Evolutionary conservation across 2,329 filamentous ascomycete species (phyloP).

Genomic region (Albophoma yamanashiensis): DNA sequence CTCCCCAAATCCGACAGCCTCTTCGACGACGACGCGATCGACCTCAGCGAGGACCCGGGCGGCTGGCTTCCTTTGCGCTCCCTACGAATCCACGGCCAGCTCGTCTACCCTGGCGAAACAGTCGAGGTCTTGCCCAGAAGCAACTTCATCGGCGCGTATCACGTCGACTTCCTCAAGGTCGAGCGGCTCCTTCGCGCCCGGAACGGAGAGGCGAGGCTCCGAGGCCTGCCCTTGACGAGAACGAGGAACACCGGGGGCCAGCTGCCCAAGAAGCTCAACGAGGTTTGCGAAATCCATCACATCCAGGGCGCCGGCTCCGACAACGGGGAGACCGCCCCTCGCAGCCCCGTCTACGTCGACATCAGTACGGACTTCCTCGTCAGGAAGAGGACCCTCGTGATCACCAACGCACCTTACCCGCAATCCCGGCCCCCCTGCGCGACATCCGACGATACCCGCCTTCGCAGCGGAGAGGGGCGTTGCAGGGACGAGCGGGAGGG

Average conservation of each 20-base stretch:
- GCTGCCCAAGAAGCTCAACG: slow-evolving; percentile 28
- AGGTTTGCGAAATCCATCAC: slow-evolving; percentile 27
- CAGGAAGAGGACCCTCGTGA: slow-evolving; percentile 28
- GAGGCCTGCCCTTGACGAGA: slow-evolving; percentile 27
- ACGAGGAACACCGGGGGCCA: slow-evolving; percentile 22
- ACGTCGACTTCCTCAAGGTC: slow-evolving; percentile 29
- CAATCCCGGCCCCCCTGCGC: slow-evolving; percentile 14
- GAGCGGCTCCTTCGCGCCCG: slow-evolving; percentile 24
- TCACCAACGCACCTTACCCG: slow-evolving; percentile 46
- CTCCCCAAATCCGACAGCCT: neutral
- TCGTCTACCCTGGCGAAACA: slow-evolving; percentile 13
- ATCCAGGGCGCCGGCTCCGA: slow-evolving; percentile 25
- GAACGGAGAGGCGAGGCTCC: slow-evolving; percentile 14
- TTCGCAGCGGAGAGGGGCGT: neutral
- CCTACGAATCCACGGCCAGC: slow-evolving; percentile 2
- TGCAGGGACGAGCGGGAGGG: slow-evolving; percentile 10
- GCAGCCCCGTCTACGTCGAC: slow-evolving; percentile 33
- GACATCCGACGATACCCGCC: neutral
- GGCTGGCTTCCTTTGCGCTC: slow-evolving; percentile 12
- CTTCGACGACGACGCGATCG: slow-evolving; percentile 18
- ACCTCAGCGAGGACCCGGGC: slow-evolving; percentile 19
- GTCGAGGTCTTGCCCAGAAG: slow-evolving; percentile 13
- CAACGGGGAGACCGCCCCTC: no score
- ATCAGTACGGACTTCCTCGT: slow-evolving; percentile 27
- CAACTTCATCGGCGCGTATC: slow-evolving; percentile 10